Base-by-base conservation (phyloP, 257 asterid species). In the Mitragyna speciosa region DNA sequence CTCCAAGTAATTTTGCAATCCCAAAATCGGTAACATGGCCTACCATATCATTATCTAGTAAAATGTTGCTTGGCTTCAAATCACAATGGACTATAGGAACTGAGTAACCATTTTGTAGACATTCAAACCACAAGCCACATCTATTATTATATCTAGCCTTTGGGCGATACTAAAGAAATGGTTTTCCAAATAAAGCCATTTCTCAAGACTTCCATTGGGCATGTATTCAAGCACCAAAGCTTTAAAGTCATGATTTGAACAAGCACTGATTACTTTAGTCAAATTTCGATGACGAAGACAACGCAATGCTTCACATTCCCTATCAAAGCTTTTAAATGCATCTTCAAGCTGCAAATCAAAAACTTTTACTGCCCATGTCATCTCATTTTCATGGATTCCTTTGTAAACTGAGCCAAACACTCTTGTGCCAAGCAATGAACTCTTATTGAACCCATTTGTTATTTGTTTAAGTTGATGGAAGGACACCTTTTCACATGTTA, bases 221-320 rank as follows among this genome's bases (percentile, higher is more conserved):
- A 64, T 64, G 36, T 65, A 65, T 30, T 65, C 70, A 26, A 63
- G 68, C 11, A 63, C 36, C 2, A 63, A 26, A 2, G 68, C 68
- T 63, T 63, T 63, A 63, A 65, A 65, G 11, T 65, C 24, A 0
- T 24, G 70, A 7, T 65, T 65, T 0, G 70, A 65, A 33, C 70
- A 65, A 30, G 43, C 43, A 65, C 24, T 65, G 1, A 65, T 65
- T 4, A 65, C 43, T 30, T 65, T 65, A 30, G 70, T 15, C 24
- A 65, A 15, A 65, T 65, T 65, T 8, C 70, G 43, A 15, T 65
- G 70, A 6, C 43, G 70, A 14, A 65, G 41, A 5, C 16, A 0
- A 5, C 75, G 17, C 17, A 77, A 33, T 1, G 67, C 51, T 66
- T 77, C 80, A 77, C 68, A 77, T 49, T 77, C 80, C 2, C 24